Base-by-base conservation (phyloP, 441 rosid genomes). In the Populus hybrid region DNA sequence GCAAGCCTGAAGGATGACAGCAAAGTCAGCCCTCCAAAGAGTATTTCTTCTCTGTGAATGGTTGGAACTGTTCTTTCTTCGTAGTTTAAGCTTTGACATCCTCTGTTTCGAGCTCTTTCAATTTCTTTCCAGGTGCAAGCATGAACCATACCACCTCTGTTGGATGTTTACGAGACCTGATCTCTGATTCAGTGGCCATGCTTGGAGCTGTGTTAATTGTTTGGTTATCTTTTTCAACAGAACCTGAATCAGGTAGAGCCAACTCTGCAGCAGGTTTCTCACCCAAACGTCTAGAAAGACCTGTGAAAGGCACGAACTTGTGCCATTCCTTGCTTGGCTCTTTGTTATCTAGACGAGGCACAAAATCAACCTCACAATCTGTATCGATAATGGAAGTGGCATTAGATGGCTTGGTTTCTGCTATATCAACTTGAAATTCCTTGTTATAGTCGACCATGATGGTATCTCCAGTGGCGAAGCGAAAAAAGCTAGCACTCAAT, bases 361-460 rank as follows among this genome's bases (percentile, higher is more conserved):
- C 80, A 69, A 83, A 83, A 32, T 81, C 86, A 0, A 83, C 79
- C 26, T 77, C 66, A n/a, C 75, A 72, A 71, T 79, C 86, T 4
- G 69, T 76, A 38, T 79, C 76, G 16, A 79, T 70, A 6, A 79
- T 74, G 35, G 77, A 30, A 7, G 81, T 21, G 6, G 79, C 82
- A 53, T 66, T 35, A 32, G 74, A 57, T 0, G 82, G 79, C 65
- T 70, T 69, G 16, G 86, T 80, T 26, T 86, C 84, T 3, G 78
- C 7, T 9, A 84, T 16, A 24, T 80, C 3, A 11, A 84, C 57
- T 14, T 40, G 65, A 2, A 59, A 75, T 4, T 50, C 67, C 74
- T 34, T 32, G 9, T 35, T 57, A 28, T 80, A 26, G 16, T 35
- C 38, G 73, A 86, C 67, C 59, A n/a, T 11, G 11, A 76, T 80